A percentile compares a stretch with the other conserved stretches of the same genome.
These are phyloP conservation scores for Populus tomentosa DNA, from an alignment of 441 rosid genomes.

Conservation along the genomic window DNA sequence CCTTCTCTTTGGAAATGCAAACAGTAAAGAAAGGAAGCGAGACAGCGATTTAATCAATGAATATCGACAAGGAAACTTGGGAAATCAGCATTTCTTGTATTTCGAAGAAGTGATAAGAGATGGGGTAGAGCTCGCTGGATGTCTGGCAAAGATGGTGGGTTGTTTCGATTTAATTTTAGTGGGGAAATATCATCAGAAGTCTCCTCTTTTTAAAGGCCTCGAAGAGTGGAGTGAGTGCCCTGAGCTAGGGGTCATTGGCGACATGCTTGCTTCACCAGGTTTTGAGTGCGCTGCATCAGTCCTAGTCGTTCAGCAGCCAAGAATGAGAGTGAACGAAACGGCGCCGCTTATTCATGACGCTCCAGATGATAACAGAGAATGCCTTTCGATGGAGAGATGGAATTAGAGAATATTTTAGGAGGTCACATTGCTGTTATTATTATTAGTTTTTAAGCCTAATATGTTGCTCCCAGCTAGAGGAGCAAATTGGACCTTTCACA, in stretches of 20 bases:
- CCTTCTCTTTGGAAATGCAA: slow-evolving; percentile 35
- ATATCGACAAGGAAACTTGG: slow-evolving; percentile 27
- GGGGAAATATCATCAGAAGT: slow-evolving; percentile 42
- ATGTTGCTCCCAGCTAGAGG: too few species aligned
- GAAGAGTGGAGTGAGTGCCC: slow-evolving; percentile 53
- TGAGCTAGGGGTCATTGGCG: slow-evolving; percentile 62
- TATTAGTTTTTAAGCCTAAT: too few species aligned
- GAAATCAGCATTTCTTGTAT: slow-evolving; percentile 34
- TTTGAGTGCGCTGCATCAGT: slow-evolving; percentile 54
- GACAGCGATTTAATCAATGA: slow-evolving; percentile 34
- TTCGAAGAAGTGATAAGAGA: slow-evolving; percentile 50
- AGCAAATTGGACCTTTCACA: too few species aligned
- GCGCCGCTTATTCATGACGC: background rate
- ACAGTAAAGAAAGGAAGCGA: slow-evolving; percentile 28
- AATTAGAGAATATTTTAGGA: too few species aligned
- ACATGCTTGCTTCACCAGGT: slow-evolving; percentile 43
- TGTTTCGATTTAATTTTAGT: slow-evolving; percentile 47
- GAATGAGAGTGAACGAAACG: slow-evolving; percentile 5
- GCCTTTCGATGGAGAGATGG: background rate
- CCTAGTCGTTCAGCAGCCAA: slow-evolving; percentile 56
- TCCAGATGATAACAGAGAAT: background rate
- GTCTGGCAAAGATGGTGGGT: slow-evolving; percentile 23
- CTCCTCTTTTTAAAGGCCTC: slow-evolving; percentile 41
- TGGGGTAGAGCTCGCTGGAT: slow-evolving; percentile 39
- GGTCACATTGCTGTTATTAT: too few species aligned